Evolutionary conservation across 148 eudicot genomes (phyloP).

Genomic region (Vaccinium vitisidaea): DNA sequence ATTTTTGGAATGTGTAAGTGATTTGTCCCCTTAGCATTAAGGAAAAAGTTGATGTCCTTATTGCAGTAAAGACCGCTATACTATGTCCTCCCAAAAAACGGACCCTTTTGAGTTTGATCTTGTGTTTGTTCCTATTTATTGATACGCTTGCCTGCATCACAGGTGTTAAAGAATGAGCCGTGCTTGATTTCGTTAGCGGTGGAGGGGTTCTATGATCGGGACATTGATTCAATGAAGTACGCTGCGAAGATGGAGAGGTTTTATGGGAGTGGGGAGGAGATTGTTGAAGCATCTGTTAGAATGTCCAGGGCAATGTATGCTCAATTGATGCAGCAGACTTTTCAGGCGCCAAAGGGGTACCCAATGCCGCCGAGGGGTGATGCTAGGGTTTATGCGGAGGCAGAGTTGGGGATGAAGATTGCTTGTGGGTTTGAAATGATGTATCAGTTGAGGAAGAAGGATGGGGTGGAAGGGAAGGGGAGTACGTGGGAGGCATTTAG

Average conservation of each 20-base stretch:
- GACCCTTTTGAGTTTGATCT: too few relatives aligned
- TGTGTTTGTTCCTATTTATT: too few relatives aligned
- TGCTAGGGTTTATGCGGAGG: slow-evolving; percentile 47
- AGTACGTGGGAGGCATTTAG: slow-evolving; percentile 72
- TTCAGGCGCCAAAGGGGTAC: slow-evolving; percentile 87
- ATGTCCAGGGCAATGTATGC: slow-evolving; percentile 97
- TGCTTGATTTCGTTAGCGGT: slow-evolving; percentile 65
- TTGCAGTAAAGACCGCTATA: too few relatives aligned
- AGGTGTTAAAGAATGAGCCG: slow-evolving; percentile 61
- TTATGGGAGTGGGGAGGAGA: slow-evolving; percentile 61
- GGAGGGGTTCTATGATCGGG: slow-evolving; percentile 89
- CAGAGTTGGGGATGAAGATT: slow-evolving; percentile 95
- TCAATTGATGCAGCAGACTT: slow-evolving; percentile 78
- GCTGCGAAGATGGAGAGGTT: slow-evolving; percentile 82
- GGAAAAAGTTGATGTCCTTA: too few relatives aligned
- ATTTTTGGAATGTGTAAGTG: too few relatives aligned
- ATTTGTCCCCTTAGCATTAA: too few relatives aligned
- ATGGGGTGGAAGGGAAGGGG: slow-evolving; percentile 80
- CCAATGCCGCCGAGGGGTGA: slow-evolving; percentile 69
- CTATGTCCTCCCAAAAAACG: too few relatives aligned
- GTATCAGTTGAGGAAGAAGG: slow-evolving; percentile 67
- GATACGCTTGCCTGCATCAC: too few relatives aligned
- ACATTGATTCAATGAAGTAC: slow-evolving; percentile 78
- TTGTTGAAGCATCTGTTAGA: slow-evolving; percentile 50
- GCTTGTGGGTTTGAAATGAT: slow-evolving; percentile 94